Evolutionary conservation across 202 grass and related monocot genomes (phyloP), one percentile per base, ranked within the genome.

Genomic region (Schoenoplectus triqueter): DNA sequence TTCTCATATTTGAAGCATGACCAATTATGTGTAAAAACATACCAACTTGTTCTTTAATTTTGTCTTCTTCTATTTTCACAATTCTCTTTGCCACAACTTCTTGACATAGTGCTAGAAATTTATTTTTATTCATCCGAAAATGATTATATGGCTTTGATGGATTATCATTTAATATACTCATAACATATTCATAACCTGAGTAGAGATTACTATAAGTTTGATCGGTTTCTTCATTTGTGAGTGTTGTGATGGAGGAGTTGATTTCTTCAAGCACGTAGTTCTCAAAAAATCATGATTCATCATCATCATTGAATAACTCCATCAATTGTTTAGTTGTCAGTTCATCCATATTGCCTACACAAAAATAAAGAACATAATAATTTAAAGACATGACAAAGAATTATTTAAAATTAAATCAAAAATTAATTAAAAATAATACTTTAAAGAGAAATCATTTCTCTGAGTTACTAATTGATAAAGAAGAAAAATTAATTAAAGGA

Each of bases 141-240:
- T 77, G 9, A 77, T 77, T 54, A n/a, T 77, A 77, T 5, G 48
- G n/a, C 20, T 2, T 77, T 77, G 73, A 51, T 52, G 73, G 0
- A 19, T 22, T 31, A 19, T 56, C 73, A 77, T 77, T 77, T 56
- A 77, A 77, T 77, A 77, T 77, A 10, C 48, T 31, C 0, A 77
- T 77, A 31, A 56, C 73, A 77, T 77, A 77, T 77, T 77, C 48
- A 56, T 77, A 77, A 77, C 48, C 73, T 51, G 47, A 39, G 73
- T 77, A 77, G 15, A 56, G 48, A 21, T 11, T 47, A 52, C 7
- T 77, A 17, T 46, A 49, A 48, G 48, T 47, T 77, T 77, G 18
- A 9, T 77, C n/a, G 10, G 1, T n/a, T 77, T 77, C 18, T 56
- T 56, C 70, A 74, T 48, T 5, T 74, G 70, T 14, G 7, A 15